A percentile compares a stretch with the other conserved stretches of the same genome.
These are phyloP conservation scores for Boletus rubroflammeus DNA, from an alignment of 768 basidiomycete genomes.

Conservation along the genomic window DNA sequence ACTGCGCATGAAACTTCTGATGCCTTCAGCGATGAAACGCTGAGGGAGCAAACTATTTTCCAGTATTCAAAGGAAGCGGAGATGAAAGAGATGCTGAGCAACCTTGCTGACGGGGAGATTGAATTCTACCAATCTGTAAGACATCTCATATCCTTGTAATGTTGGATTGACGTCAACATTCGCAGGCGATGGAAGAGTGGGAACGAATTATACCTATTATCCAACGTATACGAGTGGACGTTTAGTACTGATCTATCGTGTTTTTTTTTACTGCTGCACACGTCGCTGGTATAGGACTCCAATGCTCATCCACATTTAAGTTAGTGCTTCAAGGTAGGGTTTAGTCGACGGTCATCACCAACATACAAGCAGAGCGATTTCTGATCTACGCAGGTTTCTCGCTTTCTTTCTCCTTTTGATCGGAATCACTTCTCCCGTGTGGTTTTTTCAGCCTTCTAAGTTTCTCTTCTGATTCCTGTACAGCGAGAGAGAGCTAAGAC, in stretches of 20 bases:
- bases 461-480: constrained; percentile 79
- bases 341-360: background rate
- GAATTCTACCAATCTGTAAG: constrained; percentile 86
- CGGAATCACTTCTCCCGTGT: background rate
- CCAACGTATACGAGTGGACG: constrained; percentile 91
- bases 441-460: constrained; percentile 29
- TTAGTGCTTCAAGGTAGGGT: background rate
- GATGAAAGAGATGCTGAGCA: constrained; percentile 93
- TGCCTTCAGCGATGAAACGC: constrained; percentile 93
- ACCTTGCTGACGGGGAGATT: constrained; percentile 91
- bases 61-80: constrained; percentile 89
- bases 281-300: constrained; percentile 10
- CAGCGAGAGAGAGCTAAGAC: constrained; percentile 63
- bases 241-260: constrained; percentile 42
- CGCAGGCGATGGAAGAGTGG: constrained; percentile 94
- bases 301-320: constrained; percentile 5
- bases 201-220: constrained; percentile 91
- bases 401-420: constrained; percentile 12
- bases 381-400: constrained; percentile 4
- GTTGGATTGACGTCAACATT: constrained; percentile 3
- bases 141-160: constrained; percentile 5
- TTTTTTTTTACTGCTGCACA: constrained; percentile 16
- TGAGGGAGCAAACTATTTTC: constrained; percentile 88
- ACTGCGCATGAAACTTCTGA: constrained; percentile 94
- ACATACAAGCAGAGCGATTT: background rate